Conservation (phyloP, 1,284 basidiomycete species). For the Papiliotrema terrestris region DNA sequence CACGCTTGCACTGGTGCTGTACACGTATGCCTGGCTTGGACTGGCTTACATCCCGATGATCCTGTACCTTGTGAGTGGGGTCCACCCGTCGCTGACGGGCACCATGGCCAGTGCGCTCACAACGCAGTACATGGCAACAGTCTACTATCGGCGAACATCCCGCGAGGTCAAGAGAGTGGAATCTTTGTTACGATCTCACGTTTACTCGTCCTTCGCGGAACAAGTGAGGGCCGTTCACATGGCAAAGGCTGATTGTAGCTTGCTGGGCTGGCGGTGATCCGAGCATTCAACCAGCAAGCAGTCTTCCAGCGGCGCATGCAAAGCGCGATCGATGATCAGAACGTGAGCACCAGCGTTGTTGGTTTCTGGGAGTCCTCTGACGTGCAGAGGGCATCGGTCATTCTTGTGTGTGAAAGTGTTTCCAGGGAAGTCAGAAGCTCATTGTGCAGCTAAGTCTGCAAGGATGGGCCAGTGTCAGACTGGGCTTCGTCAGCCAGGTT, state of each 20-base stretch:
- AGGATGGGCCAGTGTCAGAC: constrained; percentile 37
- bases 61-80: constrained; percentile 22
- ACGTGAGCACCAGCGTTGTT: constrained; percentile 16
- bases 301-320: constrained; percentile 22
- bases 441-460: neutral
- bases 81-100: neutral
- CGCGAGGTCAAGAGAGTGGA: constrained; percentile 43
- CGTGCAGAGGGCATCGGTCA: constrained; percentile 17
- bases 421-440: neutral
- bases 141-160: constrained; percentile 34
- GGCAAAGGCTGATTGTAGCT: constrained; percentile 15
- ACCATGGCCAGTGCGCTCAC: neutral
- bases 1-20: constrained; percentile 30
- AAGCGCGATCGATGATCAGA: constrained; percentile 25
- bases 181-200: constrained; percentile 28
- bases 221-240: constrained; percentile 15
- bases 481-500: constrained; percentile 25
- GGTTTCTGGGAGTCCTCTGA: neutral
- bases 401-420: constrained; percentile 9
- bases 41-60: constrained; percentile 30
- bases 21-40: constrained; percentile 30
- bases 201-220: constrained; percentile 40
- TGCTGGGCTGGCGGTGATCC: constrained; percentile 27
- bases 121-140: constrained; percentile 20
- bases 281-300: constrained; percentile 30